phyloP scores from a whole-genome alignment of 2,329 filamentous ascomycete genomes.

The Xenoacremonium recifei region DNA sequence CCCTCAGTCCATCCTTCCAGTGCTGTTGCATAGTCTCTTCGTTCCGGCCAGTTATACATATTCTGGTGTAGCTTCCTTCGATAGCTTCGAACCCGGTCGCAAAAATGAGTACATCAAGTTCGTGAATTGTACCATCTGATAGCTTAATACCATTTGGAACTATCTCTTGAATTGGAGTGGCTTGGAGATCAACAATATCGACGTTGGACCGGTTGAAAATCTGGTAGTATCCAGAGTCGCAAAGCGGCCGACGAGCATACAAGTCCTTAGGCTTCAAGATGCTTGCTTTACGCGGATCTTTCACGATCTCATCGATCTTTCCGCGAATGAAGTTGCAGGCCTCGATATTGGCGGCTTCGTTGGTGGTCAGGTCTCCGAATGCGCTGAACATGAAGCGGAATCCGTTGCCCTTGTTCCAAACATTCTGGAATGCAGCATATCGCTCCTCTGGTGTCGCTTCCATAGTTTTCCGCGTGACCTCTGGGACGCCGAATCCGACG shows the following conservation, averaged over 20 bases:
- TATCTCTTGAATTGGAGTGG: constrained; percentile 39
- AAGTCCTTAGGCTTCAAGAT: constrained; percentile 13
- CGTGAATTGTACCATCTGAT: constrained; percentile 28
- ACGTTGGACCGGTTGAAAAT: constrained; percentile 47
- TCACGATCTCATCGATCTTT: constrained; percentile 22
- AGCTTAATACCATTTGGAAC: constrained; percentile 34
- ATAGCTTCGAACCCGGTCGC: constrained; percentile 43
- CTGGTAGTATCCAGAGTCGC: constrained; percentile 49
- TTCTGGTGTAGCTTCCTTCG: constrained; percentile 1
- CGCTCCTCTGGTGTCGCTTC: constrained; percentile 26
- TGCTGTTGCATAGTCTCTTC: constrained; percentile 1
- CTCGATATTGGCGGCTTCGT: constrained; percentile 21
- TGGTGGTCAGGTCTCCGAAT: constrained; percentile 12
- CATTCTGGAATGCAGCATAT: constrained; percentile 21
- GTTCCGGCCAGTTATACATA: neutral
- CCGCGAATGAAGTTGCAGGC: constrained; percentile 21
- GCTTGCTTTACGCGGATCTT: constrained; percentile 18
- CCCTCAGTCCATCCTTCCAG: neutral
- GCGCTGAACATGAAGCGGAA: constrained; percentile 32
- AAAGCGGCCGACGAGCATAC: constrained; percentile 17
- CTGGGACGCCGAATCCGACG: constrained; percentile 28
- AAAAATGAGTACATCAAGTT: constrained; percentile 36
- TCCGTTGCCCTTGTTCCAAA: constrained; percentile 29
- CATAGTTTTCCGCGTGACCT: constrained; percentile 26
- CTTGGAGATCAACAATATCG: constrained; percentile 43